phyloP scores from a whole-genome alignment of 2,329 filamentous ascomycete species.

The Pleoardoris graminearum region DNA sequence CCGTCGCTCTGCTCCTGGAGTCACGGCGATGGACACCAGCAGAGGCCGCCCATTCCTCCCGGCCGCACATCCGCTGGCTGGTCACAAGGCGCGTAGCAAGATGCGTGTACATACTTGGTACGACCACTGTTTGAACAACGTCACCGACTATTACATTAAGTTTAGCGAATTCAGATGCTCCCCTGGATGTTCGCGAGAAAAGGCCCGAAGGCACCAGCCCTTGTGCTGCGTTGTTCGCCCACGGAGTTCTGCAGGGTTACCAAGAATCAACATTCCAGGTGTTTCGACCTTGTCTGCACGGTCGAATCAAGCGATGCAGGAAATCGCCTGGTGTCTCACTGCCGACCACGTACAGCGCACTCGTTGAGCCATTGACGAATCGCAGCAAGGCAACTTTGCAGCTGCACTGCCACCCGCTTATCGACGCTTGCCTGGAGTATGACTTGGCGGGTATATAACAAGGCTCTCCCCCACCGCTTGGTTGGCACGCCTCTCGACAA shows the following conservation, averaged over 20 bases:
- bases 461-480: constrained; percentile 33
- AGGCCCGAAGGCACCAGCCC: constrained; percentile 6
- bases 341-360: constrained; percentile 1
- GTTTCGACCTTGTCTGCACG: not conserved
- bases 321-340: not conserved
- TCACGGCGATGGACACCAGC: not conserved
- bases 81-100: not conserved
- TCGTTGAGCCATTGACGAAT: constrained; percentile 35
- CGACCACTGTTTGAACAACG: not conserved
- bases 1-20: not conserved
- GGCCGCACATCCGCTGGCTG: not conserved
- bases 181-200: not conserved
- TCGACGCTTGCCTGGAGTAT: constrained; percentile 28
- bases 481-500: constrained; percentile 45
- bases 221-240: constrained; percentile 5
- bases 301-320: constrained; percentile 2
- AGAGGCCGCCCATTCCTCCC: not conserved
- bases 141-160: not conserved
- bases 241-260: constrained; percentile 1
- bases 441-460: constrained; percentile 43
- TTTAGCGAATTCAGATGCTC: not conserved
- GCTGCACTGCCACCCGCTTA: constrained; percentile 36
- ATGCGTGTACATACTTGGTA: not conserved
- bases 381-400: constrained; percentile 12
- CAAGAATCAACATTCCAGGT: constrained; percentile 1